Base-by-base conservation (phyloP, 768 basidiomycete species). In the Phaeotremella skinneri region DNA sequence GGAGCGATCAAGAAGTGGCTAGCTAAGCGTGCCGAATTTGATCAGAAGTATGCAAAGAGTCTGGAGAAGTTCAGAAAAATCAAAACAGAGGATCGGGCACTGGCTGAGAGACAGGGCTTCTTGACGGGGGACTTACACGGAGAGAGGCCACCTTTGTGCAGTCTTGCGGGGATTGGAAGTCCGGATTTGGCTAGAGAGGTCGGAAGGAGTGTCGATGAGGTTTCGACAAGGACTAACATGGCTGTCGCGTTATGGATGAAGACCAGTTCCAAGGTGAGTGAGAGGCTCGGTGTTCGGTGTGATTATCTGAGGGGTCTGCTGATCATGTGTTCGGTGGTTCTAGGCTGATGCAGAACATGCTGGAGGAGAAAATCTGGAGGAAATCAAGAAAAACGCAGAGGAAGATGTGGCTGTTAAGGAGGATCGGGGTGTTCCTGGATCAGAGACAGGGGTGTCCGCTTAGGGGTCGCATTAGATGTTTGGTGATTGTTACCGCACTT, bases 1-100 rank as follows among this genome's bases (percentile, higher is more conserved):
- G 75, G 75, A 5, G 78, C 79, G 0, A 73, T 79, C 14, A 64
- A 70, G 21, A 73, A 73, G 51, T 78, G 78, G 78, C 41, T 77
- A 16, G 58, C 52, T 7, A 65, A 72, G 21, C 59, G 77, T n/a
- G 51, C 30, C 2, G 64, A 75, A 43, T 78, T 71, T 70, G 78
- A 79, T 59, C 23, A 48, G 7, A 76, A 72, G 65, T 78, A 73
- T 55, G 31, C 59, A 1, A 66, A 60, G 67, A 71, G 49, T 76
- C 58, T 58, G 57, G 74, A 2, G 57, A 63, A 30, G 55, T 75
- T 52, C 67, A 66, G 32, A 50, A 41, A 16, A 41, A n/a, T n/a
- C n/a, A n/a, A n/a, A n/a, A n/a, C n/a, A n/a, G n/a, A 50, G n/a
- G 79, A 79, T 54, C 58, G 75, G 20, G 58, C 3, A 3, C 20